Evolutionary conservation across 116 monocot species (phyloP).

Genomic region (Iris pallida): DNA sequence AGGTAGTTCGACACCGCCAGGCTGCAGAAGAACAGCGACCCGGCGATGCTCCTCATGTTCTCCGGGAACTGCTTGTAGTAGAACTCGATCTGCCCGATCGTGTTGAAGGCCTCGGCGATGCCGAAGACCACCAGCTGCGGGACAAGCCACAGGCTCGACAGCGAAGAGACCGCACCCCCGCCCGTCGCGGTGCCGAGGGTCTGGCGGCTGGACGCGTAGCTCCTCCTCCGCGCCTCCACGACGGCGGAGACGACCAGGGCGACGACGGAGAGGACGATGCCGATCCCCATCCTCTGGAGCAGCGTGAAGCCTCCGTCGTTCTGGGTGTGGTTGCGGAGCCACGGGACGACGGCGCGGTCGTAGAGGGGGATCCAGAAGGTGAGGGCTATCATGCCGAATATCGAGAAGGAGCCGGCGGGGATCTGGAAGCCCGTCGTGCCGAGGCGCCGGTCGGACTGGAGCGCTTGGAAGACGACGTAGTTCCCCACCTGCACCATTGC

Average conservation of each 20-base stretch:
- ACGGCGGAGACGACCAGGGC: slow-evolving; percentile 45
- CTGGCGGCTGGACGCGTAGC: not conserved
- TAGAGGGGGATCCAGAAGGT: slow-evolving; percentile 66
- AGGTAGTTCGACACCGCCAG: slow-evolving; percentile 36
- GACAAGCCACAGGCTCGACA: slow-evolving; percentile 57
- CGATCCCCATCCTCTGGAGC: slow-evolving; percentile 68
- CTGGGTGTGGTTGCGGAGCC: slow-evolving; percentile 23
- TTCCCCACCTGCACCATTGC: slow-evolving; percentile 31
- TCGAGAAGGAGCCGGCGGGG: slow-evolving; percentile 48
- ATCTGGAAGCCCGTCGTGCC: slow-evolving; percentile 36
- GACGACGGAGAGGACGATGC: slow-evolving; percentile 30
- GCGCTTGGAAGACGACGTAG: slow-evolving; percentile 42
- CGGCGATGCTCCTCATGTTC: slow-evolving; percentile 70
- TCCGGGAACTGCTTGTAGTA: slow-evolving; percentile 91
- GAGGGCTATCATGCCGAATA: slow-evolving; percentile 52
- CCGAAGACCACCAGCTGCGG: slow-evolving; percentile 51
- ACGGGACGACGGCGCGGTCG: slow-evolving; percentile 49
- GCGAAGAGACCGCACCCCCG: slow-evolving; percentile 19
- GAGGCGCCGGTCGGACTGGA: slow-evolving; percentile 48
- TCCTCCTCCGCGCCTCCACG: slow-evolving; percentile 33
- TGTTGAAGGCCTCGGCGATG: slow-evolving; percentile 56
- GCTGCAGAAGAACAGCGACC: slow-evolving; percentile 19
- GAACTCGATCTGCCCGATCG: slow-evolving; percentile 64
- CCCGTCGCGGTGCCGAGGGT: not conserved
- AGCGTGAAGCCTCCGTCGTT: slow-evolving; percentile 41